Evolutionary conservation across 306 rosid genomes (phyloP).

Genomic region (Lablab purpureus): DNA sequence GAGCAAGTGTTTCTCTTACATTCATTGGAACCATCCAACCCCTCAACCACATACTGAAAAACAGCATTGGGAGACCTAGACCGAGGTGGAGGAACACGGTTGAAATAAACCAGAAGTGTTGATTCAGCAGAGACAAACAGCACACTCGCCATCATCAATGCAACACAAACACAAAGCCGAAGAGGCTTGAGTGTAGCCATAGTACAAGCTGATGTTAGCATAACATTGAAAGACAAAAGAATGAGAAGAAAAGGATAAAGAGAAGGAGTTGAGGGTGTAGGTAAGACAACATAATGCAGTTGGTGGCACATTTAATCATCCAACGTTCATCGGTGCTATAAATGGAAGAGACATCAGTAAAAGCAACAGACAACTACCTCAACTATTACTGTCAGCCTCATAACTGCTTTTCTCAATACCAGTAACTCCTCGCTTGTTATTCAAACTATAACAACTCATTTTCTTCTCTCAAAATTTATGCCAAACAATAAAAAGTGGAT

Average conservation of each 20-base stretch:
- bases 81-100: conserved; percentile 52
- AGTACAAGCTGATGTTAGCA: conserved; percentile 25
- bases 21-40: conserved; percentile 61
- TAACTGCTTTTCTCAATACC: conserved; percentile 55
- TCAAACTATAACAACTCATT: not conserved
- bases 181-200: conserved; percentile 48
- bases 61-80: conserved; percentile 61
- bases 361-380: conserved; percentile 59
- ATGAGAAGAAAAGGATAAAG: conserved; percentile 30
- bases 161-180: conserved; percentile 29
- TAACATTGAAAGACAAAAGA: conserved; percentile 44
- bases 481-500: not conserved
- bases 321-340: conserved; percentile 30
- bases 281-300: conserved; percentile 26
- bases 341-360: conserved; percentile 29
- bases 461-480: not conserved
- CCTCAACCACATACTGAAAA: conserved; percentile 55
- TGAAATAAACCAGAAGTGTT: conserved; percentile 54
- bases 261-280: conserved; percentile 15
- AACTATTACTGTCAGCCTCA: conserved; percentile 56
- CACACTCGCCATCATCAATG: conserved; percentile 37
- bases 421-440: conserved; percentile 46
- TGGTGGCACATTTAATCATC: conserved; percentile 32
- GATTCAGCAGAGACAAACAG: conserved; percentile 49
- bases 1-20: conserved; percentile 57